Conservation (phyloP, 148 eudicot species). For the Vaccinium darrowii region DNA sequence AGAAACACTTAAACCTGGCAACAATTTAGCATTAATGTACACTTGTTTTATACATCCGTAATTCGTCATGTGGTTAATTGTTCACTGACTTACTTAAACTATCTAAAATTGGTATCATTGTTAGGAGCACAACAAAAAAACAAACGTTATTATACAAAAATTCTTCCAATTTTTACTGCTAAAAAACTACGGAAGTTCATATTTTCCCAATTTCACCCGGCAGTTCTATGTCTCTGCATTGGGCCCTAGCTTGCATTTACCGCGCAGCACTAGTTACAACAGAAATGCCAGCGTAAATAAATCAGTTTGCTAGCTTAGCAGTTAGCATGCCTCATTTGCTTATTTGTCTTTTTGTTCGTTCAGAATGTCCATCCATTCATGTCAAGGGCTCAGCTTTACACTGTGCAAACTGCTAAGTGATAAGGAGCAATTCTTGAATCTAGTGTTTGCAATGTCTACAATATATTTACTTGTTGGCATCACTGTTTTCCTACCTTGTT, state of each 20-base stretch:
- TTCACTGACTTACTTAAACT: no score
- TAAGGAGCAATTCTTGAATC: background rate
- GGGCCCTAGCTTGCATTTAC: background rate
- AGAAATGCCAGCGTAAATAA: background rate
- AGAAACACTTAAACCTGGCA: background rate
- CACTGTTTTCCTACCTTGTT: background rate
- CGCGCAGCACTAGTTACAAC: background rate
- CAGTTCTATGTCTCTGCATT: background rate
- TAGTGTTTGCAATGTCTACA: conserved; percentile 1
- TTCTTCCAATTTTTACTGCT: background rate
- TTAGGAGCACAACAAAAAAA: background rate
- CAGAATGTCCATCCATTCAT: no score
- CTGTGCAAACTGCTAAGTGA: background rate
- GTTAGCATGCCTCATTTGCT: conserved; percentile 2
- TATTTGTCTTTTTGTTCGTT: background rate
- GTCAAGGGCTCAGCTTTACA: no score
- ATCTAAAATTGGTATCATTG: background rate
- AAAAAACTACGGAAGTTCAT: background rate
- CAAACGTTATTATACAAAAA: no score
- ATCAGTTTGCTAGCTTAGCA: background rate
- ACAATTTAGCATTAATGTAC: background rate
- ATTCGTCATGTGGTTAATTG: no score
- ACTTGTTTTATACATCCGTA: background rate
- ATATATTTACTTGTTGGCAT: background rate
- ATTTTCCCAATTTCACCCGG: background rate